Conservation (phyloP, 116 monocot genomes). For the Trichopus zeylanicus region DNA sequence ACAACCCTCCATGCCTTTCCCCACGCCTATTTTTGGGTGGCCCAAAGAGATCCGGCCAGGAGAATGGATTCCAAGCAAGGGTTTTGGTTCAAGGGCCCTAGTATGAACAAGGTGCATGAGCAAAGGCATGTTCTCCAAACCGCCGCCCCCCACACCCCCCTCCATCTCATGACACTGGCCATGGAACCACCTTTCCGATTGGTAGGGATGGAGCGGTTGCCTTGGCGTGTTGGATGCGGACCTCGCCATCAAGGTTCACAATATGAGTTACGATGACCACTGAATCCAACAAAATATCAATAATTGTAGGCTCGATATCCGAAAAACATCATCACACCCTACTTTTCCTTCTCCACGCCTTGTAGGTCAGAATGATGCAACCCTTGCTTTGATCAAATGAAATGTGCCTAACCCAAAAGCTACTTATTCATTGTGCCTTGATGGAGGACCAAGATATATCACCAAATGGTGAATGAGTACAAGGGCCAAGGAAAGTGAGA, state of each 20-base stretch:
- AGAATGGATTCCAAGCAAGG: not conserved
- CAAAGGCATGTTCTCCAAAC: constrained; percentile 17
- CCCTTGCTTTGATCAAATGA: not conserved
- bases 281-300: too few species aligned
- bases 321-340: not conserved
- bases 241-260: not conserved
- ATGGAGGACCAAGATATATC: not conserved
- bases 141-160: too few species aligned
- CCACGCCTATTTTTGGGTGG: too few species aligned
- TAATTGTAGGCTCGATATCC: constrained; percentile 10
- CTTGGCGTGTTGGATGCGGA: not conserved
- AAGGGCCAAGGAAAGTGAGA: constrained; percentile 7
- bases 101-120: not conserved
- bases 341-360: not conserved
- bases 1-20: too few species aligned
- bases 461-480: not conserved
- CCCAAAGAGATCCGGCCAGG: too few species aligned
- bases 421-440: not conserved
- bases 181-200: constrained; percentile 7
- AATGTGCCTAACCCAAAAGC: too few species aligned
- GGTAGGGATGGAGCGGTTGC: not conserved
- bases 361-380: too few species aligned
- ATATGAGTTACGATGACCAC: too few species aligned
- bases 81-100: not conserved
- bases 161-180: constrained; percentile 4